Evolutionary conservation across 768 basidiomycete genomes (phyloP), one percentile per base, ranked within the genome.

Genomic region (Mycena amicta): DNA sequence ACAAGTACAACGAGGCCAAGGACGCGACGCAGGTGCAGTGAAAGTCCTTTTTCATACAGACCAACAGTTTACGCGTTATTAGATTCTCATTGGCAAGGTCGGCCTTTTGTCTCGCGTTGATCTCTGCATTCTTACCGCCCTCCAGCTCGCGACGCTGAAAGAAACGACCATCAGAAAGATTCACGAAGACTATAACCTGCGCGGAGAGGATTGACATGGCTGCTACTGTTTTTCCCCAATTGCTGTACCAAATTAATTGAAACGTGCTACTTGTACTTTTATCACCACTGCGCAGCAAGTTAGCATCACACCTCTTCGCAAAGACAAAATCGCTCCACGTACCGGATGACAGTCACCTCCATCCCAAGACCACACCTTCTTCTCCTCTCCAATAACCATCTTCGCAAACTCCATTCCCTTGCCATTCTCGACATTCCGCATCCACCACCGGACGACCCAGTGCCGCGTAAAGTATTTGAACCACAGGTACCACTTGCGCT

Each of bases 51-150:
- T 28, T 16, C 29, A 59, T 50, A 43, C n/a, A 26, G 52, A 28
- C 29, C 52, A 22, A 16, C 18, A 5, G 20, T 43, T 4, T 50
- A 46, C 26, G 8, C 29, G 23, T 39, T 18, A 20, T 50, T 59
- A 93, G 92, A 86, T 90, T 45, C 75, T 93, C 51, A 90, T 93
- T 53, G 92, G 91, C 61, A 87, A 84, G 72, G 90, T 90, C 68
- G 51, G 76, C 41, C 6, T 47, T 3, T 28, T 59, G 45, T n/a
- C n/a, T n/a, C n/a, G n/a, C n/a, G n/a, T n/a, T n/a, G n/a, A n/a
- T n/a, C n/a, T n/a, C n/a, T n/a, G 22, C 27, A 20, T n/a, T 64
- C 23, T 25, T 37, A 1, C 33, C 18, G 40, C 57, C 50, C 53
- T 40, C 29, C 67, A 93, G 92, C 82, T 93, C n/a, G 92, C 92